Conservation (phyloP, 768 basidiomycete species). For the Phaeotremella fagi region DNA sequence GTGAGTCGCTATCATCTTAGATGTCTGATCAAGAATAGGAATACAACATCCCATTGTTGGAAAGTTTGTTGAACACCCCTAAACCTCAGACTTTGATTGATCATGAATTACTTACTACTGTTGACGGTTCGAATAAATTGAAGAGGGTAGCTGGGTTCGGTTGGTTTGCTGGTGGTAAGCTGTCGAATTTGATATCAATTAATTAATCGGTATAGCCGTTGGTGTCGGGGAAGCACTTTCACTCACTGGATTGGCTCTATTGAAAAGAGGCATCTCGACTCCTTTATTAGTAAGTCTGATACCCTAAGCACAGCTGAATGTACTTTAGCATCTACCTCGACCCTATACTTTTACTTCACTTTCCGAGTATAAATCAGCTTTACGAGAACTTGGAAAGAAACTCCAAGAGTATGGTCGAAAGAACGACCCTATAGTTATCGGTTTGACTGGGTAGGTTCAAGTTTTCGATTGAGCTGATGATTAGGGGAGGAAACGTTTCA, state of each 20-base stretch:
- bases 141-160: conserved; percentile 78
- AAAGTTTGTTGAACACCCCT: conserved; percentile 46
- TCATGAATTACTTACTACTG: conserved; percentile 71
- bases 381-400: conserved; percentile 58
- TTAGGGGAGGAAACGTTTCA: conserved; percentile 74
- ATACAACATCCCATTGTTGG: conserved; percentile 76
- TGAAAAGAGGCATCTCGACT: conserved; percentile 71
- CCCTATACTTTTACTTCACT: conserved; percentile 69
- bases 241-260: conserved; percentile 70
- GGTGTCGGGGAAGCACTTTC: conserved; percentile 77
- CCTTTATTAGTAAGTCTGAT: conserved; percentile 66
- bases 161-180: conserved; percentile 81
- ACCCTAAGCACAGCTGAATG: not conserved
- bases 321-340: conserved; percentile 64
- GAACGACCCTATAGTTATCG: conserved; percentile 75
- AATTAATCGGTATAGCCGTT: conserved; percentile 56
- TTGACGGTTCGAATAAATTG: conserved; percentile 25
- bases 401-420: conserved; percentile 62
- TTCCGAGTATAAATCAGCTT: conserved; percentile 54
- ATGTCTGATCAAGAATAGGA: conserved; percentile 46
- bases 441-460: conserved; percentile 67
- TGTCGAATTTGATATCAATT: not conserved
- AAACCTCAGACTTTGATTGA: conserved; percentile 59
- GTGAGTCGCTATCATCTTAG: conserved; percentile 12
- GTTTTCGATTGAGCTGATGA: not conserved